phyloP scores from a whole-genome alignment of 1,284 basidiomycete species.

The Sanguinoderma infundibulare region DNA sequence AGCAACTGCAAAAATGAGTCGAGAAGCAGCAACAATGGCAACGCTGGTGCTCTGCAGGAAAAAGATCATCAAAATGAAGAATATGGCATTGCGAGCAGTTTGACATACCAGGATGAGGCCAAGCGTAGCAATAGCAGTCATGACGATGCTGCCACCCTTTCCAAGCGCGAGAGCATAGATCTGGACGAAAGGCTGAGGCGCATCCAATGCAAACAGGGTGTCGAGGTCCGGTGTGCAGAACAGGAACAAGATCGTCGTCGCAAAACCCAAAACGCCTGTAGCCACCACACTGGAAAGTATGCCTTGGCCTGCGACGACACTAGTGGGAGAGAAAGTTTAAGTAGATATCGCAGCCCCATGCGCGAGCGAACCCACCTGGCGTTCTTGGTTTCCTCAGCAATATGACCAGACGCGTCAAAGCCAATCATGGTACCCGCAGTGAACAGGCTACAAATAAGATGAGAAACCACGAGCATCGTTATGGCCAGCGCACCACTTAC shows the following conservation, averaged over 20 bases:
- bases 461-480: slow-evolving; percentile 1
- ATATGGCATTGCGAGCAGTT: neutral
- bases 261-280: slow-evolving; percentile 76
- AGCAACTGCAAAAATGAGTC: slow-evolving; percentile 85
- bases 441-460: slow-evolving; percentile 60
- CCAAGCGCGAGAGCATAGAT: slow-evolving; percentile 84
- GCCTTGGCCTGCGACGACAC: slow-evolving; percentile 78
- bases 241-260: slow-evolving; percentile 79
- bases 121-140: slow-evolving; percentile 80
- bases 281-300: slow-evolving; percentile 77
- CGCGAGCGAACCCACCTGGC: slow-evolving; percentile 55
- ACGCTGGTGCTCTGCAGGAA: slow-evolving; percentile 77
- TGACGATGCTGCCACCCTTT: slow-evolving; percentile 76
- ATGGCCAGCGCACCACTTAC: slow-evolving; percentile 40
- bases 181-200: slow-evolving; percentile 88
- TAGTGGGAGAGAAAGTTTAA: slow-evolving; percentile 32
- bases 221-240: slow-evolving; percentile 85
- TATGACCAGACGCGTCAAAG: slow-evolving; percentile 88
- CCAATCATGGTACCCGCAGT: slow-evolving; percentile 85
- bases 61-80: neutral
- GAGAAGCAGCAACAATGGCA: slow-evolving; percentile 82
- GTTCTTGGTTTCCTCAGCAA: slow-evolving; percentile 89
- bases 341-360: neutral
- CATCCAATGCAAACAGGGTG: slow-evolving; percentile 70
- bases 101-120: slow-evolving; percentile 76